Evolutionary conservation across 116 monocot genomes (phyloP).

Genomic region (Cymodocea nodosa): DNA sequence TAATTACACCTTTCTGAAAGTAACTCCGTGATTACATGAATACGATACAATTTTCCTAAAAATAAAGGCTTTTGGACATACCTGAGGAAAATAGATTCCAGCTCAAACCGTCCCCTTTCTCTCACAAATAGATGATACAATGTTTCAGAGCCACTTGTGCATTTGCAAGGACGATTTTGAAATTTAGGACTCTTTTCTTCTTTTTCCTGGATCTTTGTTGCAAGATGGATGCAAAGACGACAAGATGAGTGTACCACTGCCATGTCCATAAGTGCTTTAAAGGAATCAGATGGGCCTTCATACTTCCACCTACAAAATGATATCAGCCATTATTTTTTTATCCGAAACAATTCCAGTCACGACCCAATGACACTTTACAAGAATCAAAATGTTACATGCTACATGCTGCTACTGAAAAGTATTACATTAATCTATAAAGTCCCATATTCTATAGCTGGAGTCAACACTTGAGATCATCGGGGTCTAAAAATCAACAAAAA

Average conservation of each 20-base stretch:
- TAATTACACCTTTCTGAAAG: no score
- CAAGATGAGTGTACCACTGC: constrained; percentile 90
- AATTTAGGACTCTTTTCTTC: constrained; percentile 44
- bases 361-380: no score
- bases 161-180: constrained; percentile 59
- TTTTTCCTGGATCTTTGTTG: constrained; percentile 54
- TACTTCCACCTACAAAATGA: constrained; percentile 54
- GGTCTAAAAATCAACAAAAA: no score
- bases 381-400: no score
- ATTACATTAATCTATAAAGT: no score
- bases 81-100: constrained; percentile 57
- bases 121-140: constrained; percentile 56
- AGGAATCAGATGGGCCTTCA: constrained; percentile 86
- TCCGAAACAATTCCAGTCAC: no score
- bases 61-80: constrained; percentile 1
- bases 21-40: no score
- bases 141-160: constrained; percentile 29
- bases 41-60: no score
- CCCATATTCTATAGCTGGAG: no score
- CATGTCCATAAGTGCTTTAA: constrained; percentile 86
- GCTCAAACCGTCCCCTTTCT: constrained; percentile 59
- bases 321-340: background rate
- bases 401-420: no score
- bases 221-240: constrained; percentile 71
- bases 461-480: no score